A percentile compares a stretch with the other conserved stretches of the same genome.
phyloP scores from a whole-genome alignment of 306 rosid genomes.

The Prunus salicina region DNA sequence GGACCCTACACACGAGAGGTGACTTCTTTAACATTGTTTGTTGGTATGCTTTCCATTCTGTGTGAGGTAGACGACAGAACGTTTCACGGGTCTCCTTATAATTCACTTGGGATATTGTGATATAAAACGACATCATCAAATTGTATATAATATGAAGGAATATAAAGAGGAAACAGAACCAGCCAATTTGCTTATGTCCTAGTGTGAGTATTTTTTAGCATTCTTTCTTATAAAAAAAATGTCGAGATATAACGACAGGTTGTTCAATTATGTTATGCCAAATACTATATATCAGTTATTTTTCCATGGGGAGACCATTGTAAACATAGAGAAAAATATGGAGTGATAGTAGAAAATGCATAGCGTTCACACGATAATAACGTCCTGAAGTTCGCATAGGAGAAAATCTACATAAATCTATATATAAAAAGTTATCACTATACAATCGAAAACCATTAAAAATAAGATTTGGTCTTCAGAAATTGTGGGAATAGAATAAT shows the following conservation, averaged over 20 bases:
- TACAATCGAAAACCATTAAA: not conserved
- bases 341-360: no score
- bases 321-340: accelerated
- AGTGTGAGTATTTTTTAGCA: not conserved
- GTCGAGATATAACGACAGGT: not conserved
- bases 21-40: not conserved
- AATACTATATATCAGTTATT: no score
- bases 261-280: not conserved
- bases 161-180: not conserved
- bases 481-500: not conserved
- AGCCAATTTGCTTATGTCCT: not conserved
- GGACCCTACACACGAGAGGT: not conserved
- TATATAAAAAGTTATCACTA: no score
- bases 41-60: not conserved
- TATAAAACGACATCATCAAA: not conserved
- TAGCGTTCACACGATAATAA: accelerated
- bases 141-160: not conserved
- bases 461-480: not conserved
- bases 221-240: not conserved
- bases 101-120: not conserved
- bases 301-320: accelerated
- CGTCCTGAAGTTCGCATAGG: accelerated
- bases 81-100: constrained; percentile 14
- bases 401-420: no score
- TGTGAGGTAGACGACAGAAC: constrained; percentile 2